Evolutionary conservation across 2,329 filamentous ascomycete species (phyloP), one percentile per base, ranked within the genome.

Genomic region (Paecilomyces fulvus): DNA sequence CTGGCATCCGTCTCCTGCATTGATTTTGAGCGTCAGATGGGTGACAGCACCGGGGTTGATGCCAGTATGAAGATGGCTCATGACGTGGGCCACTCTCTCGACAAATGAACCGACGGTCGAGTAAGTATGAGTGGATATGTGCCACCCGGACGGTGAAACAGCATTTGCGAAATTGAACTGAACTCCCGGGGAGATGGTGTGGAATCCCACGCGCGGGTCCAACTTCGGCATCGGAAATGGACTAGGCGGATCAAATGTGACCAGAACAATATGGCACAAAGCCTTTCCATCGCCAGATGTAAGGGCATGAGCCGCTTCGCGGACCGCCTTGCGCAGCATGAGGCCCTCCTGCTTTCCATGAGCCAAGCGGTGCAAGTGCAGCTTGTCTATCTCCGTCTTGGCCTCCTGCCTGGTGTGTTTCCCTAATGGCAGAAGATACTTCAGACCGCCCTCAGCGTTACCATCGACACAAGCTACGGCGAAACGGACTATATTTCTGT

Each of bases 201-300:
- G 70, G 30, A 73, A 62, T 14, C 68, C 65, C 25, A 73, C 59
- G 9, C 60, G 61, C 4, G 60, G 59, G 33, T 67, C 59, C 12
- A 63, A 59, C 28, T 54, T 55, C 33, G 64, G 60, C n/a, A 65
- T 57, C 7, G 56, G 56, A 9, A 68, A 54, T 12, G 60, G 58
- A 7, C 58, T 57, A 33, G 56, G 60, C 5, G 61, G 55, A 9
- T 59, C 59, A 3, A 64, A 56, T 25, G 70, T 70, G 25, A 73
- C 49, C 10, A 72, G 59, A 52, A 73, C 68, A 30, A 72, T 54
- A 59, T 73, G 70, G 20, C 70, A 65, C 46, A 66, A 65, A 1
- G 68, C 65, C 17, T 60, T 52, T 30, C 64, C 60, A 14, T 62
- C 57, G n/a, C 55, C 52, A 10, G 57, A 52, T 14, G 62, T 37